Conservation (phyloP, 139 green algal species). For the Closterium sp. region DNA sequence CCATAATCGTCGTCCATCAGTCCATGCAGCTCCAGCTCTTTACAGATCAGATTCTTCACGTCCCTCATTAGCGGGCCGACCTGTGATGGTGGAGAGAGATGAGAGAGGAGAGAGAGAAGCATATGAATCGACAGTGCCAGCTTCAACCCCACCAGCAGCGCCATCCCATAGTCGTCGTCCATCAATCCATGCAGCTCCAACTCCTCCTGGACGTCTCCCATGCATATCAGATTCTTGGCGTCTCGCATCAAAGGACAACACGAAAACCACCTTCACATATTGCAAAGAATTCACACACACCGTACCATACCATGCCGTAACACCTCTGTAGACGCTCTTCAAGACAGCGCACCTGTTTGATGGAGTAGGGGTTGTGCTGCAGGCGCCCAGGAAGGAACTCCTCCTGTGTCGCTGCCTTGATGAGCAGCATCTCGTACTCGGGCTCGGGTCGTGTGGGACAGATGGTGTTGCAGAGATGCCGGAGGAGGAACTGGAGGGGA, state of each 20-base stretch:
- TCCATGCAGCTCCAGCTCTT: conserved; percentile 63
- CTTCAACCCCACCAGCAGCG: conserved; percentile 60
- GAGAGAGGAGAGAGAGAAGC: too few species aligned
- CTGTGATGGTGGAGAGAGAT: background rate
- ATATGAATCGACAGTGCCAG: background rate
- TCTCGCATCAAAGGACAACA: too few species aligned
- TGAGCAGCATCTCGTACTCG: conserved; percentile 57
- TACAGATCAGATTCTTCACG: conserved; percentile 71
- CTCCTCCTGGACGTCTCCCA: too few species aligned
- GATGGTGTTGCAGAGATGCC: conserved; percentile 39
- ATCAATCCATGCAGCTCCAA: conserved; percentile 66
- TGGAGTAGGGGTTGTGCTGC: conserved; percentile 61
- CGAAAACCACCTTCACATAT: too few species aligned
- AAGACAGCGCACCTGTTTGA: conserved; percentile 22
- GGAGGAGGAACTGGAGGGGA: conserved; percentile 13
- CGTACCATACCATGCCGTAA: too few species aligned
- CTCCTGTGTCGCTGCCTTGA: conserved; percentile 68
- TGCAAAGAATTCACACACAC: too few species aligned
- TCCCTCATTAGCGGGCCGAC: conserved; percentile 62
- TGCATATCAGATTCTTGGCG: conserved; percentile 71
- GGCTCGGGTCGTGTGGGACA: conserved; percentile 24
- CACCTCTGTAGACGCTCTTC: too few species aligned
- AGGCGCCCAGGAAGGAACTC: conserved; percentile 68
- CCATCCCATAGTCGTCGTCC: conserved; percentile 73
- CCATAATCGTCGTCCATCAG: conserved; percentile 71